phyloP scores from a whole-genome alignment of 2,329 filamentous ascomycete species.

The Diaporthe humulicola region DNA sequence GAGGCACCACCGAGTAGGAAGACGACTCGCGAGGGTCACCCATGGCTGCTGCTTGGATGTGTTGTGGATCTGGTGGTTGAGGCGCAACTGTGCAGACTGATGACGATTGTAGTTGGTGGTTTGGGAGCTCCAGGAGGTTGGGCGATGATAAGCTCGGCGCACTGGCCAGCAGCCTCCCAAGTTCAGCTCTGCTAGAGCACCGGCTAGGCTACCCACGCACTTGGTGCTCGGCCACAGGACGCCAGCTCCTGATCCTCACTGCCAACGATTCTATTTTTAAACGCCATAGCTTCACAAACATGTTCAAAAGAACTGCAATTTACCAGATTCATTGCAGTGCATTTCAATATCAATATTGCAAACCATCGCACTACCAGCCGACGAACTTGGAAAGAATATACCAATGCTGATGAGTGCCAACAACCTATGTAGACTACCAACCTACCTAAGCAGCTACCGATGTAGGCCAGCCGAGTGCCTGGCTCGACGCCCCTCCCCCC shows the following conservation, averaged over 20 bases:
- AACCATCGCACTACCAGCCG: neutral
- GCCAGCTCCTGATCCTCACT: constrained; percentile 27
- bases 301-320: neutral
- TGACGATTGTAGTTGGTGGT: constrained; percentile 37
- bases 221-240: neutral
- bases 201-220: neutral
- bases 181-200: constrained; percentile 6
- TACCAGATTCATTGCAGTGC: neutral
- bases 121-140: constrained; percentile 38
- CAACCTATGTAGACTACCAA: neutral
- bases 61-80: constrained; percentile 14
- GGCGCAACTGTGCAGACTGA: constrained; percentile 18
- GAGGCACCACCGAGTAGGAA: constrained; percentile 71
- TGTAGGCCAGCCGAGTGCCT: neutral
- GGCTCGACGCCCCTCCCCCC: neutral
- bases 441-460: neutral
- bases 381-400: neutral
- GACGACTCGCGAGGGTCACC: constrained; percentile 68
- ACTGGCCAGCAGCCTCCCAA: constrained; percentile 17
- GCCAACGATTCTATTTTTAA: constrained; percentile 32
- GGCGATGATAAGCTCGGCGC: constrained; percentile 38
- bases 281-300: neutral
- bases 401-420: neutral
- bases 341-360: neutral
- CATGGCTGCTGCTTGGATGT: constrained; percentile 54